A percentile compares a stretch with the other conserved stretches of the same genome.
Conservation (phyloP, 2,329 filamentous ascomycete species). For the Didymella glomerata region DNA sequence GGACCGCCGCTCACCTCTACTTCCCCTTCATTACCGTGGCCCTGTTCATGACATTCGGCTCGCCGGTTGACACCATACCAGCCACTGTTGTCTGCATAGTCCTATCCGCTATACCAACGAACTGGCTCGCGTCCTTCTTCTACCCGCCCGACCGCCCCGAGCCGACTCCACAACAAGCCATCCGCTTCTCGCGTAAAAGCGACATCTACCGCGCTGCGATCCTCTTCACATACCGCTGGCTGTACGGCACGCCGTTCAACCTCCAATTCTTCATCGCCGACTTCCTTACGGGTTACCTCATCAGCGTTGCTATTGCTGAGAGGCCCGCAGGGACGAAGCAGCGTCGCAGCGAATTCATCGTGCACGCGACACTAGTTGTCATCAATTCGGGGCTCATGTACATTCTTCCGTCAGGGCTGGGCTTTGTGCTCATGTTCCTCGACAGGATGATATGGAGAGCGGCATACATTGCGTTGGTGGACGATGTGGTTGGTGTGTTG, state of each 20-base stretch:
- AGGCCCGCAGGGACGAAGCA: constrained; percentile 21
- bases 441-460: constrained; percentile 25
- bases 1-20: constrained; percentile 29
- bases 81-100: constrained; percentile 9
- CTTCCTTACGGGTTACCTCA: constrained; percentile 14
- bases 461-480: constrained; percentile 31
- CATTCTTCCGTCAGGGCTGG: constrained; percentile 15
- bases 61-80: constrained; percentile 12
- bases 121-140: constrained; percentile 24
- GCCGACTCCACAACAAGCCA: constrained; percentile 16
- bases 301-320: constrained; percentile 21
- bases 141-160: constrained; percentile 24
- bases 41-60: constrained; percentile 13
- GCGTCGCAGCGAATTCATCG: constrained; percentile 26
- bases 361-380: constrained; percentile 17
- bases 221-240: constrained; percentile 27
- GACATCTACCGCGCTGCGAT: constrained; percentile 26
- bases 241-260: constrained; percentile 26
- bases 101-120: constrained; percentile 25
- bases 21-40: constrained; percentile 25
- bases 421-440: constrained; percentile 2
- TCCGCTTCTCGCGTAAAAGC: constrained; percentile 30
- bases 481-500: constrained; percentile 29
- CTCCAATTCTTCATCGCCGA: constrained; percentile 23
- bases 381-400: constrained; percentile 15